Percentiles rank a stretch among this genome's conserved stretches.
Conservation (phyloP, 495 filamentous ascomycete genomes). For the Hyaloscypha hepaticicola region DNA sequence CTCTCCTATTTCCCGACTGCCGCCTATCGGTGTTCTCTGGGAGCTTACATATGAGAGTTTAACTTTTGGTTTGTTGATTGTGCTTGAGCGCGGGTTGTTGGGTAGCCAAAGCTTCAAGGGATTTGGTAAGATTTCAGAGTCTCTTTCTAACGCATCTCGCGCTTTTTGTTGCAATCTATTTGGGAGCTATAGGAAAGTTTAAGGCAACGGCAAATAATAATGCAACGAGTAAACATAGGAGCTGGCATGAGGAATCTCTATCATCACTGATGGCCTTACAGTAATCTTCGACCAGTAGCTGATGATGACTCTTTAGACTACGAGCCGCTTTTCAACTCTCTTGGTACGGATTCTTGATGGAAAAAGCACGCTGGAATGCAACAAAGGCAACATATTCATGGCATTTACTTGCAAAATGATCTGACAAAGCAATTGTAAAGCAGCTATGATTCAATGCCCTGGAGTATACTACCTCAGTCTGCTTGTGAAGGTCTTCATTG, state of each 20-base stretch:
- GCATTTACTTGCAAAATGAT: background rate
- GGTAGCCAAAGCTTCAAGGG: background rate
- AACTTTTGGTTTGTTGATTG: background rate
- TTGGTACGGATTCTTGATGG: too few species aligned
- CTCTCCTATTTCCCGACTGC: background rate
- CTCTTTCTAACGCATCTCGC: background rate
- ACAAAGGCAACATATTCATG: too few species aligned
- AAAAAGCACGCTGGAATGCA: too few species aligned
- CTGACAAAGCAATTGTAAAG: too few species aligned
- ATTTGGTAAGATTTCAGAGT: background rate
- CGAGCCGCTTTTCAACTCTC: too few species aligned
- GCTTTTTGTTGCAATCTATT: background rate
- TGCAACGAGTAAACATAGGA: too few species aligned
- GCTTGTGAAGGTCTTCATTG: background rate
- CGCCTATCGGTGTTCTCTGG: background rate
- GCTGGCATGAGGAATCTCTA: background rate
- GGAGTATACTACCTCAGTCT: slow-evolving; percentile 3
- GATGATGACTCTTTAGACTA: too few species aligned
- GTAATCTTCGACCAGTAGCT: too few species aligned
- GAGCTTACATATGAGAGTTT: background rate
- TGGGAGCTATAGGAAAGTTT: too few species aligned
- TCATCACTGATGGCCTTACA: background rate
- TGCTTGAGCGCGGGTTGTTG: background rate
- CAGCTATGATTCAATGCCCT: background rate
- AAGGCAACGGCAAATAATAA: background rate